Percentiles rank a stretch among this genome's conserved stretches.
Conservation (phyloP, 2,329 filamentous ascomycete genomes). For the Botryotinia calthae region DNA sequence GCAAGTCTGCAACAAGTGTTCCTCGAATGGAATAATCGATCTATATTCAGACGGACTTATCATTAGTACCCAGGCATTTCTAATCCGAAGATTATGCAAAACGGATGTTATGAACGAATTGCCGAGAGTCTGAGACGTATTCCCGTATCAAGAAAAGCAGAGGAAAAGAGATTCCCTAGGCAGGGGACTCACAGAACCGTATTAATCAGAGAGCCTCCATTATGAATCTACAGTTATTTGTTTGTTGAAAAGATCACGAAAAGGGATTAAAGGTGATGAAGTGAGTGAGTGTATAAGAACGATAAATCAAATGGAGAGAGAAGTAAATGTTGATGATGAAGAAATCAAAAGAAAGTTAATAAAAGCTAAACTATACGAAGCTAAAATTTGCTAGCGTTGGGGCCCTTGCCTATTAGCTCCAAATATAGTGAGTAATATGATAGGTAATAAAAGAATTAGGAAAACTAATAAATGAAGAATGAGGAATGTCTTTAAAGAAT, state of each 20-base stretch:
- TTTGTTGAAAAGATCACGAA: neutral
- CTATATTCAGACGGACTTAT: conserved; percentile 1
- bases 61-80: neutral
- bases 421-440: neutral
- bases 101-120: neutral
- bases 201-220: neutral
- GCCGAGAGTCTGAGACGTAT: neutral
- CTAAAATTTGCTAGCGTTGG: conserved; percentile 12
- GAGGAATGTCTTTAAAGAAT: neutral
- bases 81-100: conserved; percentile 7
- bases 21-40: neutral
- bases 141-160: neutral
- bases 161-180: neutral
- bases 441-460: neutral
- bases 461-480: neutral
- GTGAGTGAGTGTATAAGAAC: neutral
- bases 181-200: neutral
- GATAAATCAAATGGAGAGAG: neutral
- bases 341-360: neutral
- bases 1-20: neutral
- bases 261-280: neutral
- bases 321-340: neutral
- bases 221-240: neutral
- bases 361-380: conserved; percentile 6
- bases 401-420: neutral